Evolutionary conservation across 805 yeast genomes (phyloP).

Genomic region (Kuraishia cidri): DNA sequence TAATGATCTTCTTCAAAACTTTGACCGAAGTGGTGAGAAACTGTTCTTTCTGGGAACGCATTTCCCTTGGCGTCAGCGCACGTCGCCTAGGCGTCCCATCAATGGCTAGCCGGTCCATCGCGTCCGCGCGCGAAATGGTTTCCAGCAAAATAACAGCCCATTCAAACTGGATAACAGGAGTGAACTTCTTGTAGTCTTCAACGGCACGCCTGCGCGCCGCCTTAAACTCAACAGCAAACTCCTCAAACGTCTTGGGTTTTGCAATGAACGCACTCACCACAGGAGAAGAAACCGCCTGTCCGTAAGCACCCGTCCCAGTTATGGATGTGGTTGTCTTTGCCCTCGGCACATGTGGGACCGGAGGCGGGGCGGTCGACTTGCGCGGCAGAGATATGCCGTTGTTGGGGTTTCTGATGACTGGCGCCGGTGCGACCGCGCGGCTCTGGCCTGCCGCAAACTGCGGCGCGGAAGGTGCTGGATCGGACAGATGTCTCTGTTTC

Average conservation of each 20-base stretch:
- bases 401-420: too few species aligned
- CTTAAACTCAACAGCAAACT: slow-evolving; percentile 16
- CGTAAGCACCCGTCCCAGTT: too few species aligned
- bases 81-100: too few species aligned
- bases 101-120: slow-evolving; percentile 33
- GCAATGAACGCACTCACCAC: too few species aligned
- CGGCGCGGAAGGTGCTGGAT: too few species aligned
- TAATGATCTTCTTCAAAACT: slow-evolving; percentile 46
- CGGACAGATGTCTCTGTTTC: slow-evolving; percentile 1
- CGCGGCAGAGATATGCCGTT: too few species aligned
- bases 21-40: slow-evolving; percentile 52
- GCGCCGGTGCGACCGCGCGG: too few species aligned
- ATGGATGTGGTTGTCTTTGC: too few species aligned
- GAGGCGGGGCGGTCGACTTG: not conserved
- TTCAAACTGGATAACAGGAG: slow-evolving; percentile 46
- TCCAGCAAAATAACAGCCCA: slow-evolving; percentile 55
- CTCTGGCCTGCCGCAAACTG: too few species aligned
- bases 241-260: slow-evolving; percentile 4
- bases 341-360: too few species aligned
- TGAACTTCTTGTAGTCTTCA: slow-evolving; percentile 25
- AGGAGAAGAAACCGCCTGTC: too few species aligned
- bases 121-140: slow-evolving; percentile 29
- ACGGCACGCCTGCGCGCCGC: slow-evolving; percentile 20
- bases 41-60: slow-evolving; percentile 41
- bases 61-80: slow-evolving; percentile 31